Conservation (phyloP, 345 rosid species). For the Salix brachista region DNA sequence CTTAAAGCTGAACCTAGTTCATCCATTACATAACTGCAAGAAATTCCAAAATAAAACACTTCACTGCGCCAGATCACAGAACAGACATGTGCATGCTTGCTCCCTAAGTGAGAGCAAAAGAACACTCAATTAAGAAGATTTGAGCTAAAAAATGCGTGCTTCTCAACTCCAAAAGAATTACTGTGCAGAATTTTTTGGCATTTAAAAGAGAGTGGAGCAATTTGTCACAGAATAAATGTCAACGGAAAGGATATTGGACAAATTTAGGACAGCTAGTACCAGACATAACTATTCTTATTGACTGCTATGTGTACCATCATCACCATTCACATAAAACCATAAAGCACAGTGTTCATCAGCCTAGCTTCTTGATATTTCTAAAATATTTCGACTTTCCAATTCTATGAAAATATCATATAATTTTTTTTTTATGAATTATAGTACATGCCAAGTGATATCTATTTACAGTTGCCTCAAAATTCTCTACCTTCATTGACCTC, state of each 20-base stretch:
- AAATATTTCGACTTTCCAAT: not conserved
- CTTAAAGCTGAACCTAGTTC: conserved; percentile 86
- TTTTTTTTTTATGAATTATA: not conserved
- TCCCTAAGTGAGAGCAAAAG: too few relatives aligned
- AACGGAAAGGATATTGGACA: not conserved
- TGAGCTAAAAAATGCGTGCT: not conserved
- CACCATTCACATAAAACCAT: not conserved
- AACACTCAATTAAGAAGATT: not conserved
- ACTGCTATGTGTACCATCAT: not conserved
- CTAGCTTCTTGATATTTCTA: not conserved
- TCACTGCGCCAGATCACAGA: not conserved
- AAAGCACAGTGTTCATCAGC: not conserved
- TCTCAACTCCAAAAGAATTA: not conserved
- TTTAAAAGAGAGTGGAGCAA: too few relatives aligned
- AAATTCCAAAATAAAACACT: conserved; percentile 8
- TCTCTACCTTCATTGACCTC: not conserved
- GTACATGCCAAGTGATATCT: not conserved
- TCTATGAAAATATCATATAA: not conserved
- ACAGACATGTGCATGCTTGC: not conserved
- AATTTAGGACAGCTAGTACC: not conserved
- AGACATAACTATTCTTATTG: not conserved
- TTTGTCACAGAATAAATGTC: not conserved
- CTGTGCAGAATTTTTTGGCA: not conserved
- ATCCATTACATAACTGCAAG: conserved; percentile 91
- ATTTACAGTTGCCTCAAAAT: not conserved